Percentiles rank a stretch among this genome's conserved stretches.
Conservation (phyloP, 2,329 filamentous ascomycete genomes). For the Plectosphaerella cucumerina region DNA sequence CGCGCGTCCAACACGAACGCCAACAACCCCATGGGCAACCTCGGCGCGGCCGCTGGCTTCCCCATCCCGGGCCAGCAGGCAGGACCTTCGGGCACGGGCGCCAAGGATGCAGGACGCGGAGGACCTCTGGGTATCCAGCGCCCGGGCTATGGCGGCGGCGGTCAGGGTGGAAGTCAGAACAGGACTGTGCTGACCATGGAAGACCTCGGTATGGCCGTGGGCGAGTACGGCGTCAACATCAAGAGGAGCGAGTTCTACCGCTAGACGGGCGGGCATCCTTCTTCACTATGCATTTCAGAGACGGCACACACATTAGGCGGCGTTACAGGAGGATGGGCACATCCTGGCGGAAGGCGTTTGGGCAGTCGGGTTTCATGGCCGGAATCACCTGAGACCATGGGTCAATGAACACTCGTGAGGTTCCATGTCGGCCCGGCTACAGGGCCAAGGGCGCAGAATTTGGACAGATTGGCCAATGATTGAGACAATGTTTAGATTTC, state of each 20-base stretch:
- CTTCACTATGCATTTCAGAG: constrained; percentile 3
- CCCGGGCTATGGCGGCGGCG: constrained; percentile 80
- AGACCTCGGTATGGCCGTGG: constrained; percentile 95
- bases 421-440: too few relatives aligned
- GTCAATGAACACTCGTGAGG: background rate
- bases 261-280: constrained; percentile 29
- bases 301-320: constrained; percentile 9
- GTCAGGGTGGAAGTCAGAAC: constrained; percentile 83
- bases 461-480: background rate
- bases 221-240: constrained; percentile 95
- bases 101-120: constrained; percentile 53
- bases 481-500: background rate
- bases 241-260: constrained; percentile 97
- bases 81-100: constrained; percentile 50
- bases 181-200: constrained; percentile 97
- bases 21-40: constrained; percentile 86
- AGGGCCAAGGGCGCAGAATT: too few relatives aligned
- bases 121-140: constrained; percentile 70
- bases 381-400: background rate
- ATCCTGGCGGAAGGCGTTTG: background rate
- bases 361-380: background rate
- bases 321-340: constrained; percentile 3
- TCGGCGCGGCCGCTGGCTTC: constrained; percentile 71
- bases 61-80: constrained; percentile 56
- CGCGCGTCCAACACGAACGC: constrained; percentile 82